Percentiles rank a stretch among this genome's conserved stretches.
Evolutionary conservation across 495 filamentous ascomycete species (phyloP).

Genomic region (Clohesyomyces aquaticus): DNA sequence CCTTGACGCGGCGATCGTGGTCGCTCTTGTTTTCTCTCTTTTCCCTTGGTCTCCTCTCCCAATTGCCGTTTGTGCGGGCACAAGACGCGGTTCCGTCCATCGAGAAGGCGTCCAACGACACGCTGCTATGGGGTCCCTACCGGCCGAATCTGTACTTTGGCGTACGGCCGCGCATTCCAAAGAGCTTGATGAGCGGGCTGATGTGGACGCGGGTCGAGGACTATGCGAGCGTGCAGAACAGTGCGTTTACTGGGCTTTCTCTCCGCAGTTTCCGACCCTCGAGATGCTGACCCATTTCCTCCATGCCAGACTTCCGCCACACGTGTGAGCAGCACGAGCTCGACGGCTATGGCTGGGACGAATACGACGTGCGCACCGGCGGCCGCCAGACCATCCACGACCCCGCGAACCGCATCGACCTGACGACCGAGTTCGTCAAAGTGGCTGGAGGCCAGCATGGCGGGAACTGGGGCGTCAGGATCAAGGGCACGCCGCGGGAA

Average conservation of each 20-base stretch:
- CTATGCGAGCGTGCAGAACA: slow-evolving; percentile 74
- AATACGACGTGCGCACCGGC: slow-evolving; percentile 86
- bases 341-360: slow-evolving; percentile 95
- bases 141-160: slow-evolving; percentile 96
- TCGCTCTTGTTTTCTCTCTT: slow-evolving; percentile 2
- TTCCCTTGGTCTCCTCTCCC: not conserved
- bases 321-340: slow-evolving; percentile 97
- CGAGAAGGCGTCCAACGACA: slow-evolving; percentile 70
- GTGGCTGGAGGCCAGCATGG: slow-evolving; percentile 85
- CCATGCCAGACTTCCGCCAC: slow-evolving; percentile 75
- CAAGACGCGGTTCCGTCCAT: slow-evolving; percentile 39
- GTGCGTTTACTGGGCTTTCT: slow-evolving; percentile 52
- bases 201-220: slow-evolving; percentile 90
- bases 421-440: slow-evolving; percentile 93
- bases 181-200: slow-evolving; percentile 80
- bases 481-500: slow-evolving; percentile 78
- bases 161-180: slow-evolving; percentile 81
- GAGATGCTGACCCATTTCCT: not conserved
- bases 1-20: not conserved
- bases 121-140: slow-evolving; percentile 95
- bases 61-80: slow-evolving; percentile 17
- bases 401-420: slow-evolving; percentile 79
- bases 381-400: slow-evolving; percentile 90
- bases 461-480: slow-evolving; percentile 86
- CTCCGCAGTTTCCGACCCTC: not conserved